Evolutionary conservation across 2,329 filamentous ascomycete species (phyloP), one percentile per base, ranked within the genome.

Genomic region (Peltaster fructicola): DNA sequence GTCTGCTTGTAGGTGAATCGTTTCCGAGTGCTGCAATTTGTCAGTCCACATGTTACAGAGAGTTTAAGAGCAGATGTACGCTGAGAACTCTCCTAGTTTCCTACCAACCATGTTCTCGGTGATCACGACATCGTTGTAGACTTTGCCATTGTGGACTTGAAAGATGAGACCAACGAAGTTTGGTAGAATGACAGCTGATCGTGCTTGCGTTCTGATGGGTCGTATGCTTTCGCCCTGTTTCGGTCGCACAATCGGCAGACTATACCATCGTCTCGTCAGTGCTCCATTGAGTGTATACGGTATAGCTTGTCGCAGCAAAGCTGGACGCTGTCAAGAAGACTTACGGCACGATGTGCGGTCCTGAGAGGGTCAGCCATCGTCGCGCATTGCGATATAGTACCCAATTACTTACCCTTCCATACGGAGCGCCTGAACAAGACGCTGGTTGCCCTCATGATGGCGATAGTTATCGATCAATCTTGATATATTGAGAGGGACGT

Each of bases 21-120:
- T 52, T 75, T 76, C 39, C 73, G 59, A 26, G 73, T 78, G 32
- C 72, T 77, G 39, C 17, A 20, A 13, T 19, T 15, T 30, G 27
- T 30, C 23, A 30, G 27, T 15, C 14, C 10, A 7, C n/a, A 14
- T 2, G 6, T 8, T n/a, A n/a, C n/a, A n/a, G n/a, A n/a, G n/a
- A n/a, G n/a, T n/a, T n/a, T n/a, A n/a, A 3, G 3, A 10, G 5
- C 8, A 25, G 13, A 69, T 80, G 45, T 67, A 92, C 82, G 69
- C 61, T 34, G 81, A 73, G 51, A 92, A 93, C 56, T 93, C 84
- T 41, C 84, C 84, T 39, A 93, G 63, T 57, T 92, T 93, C 54
- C 88, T 77, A 26, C 84, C 84, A 24, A 93, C 84, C 84, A 93
- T 93, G 45, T 92, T 79, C 50, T 92, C 84, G 9, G 82, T 91